Percentiles rank a stretch among this genome's conserved stretches.
Evolutionary conservation across 2,329 filamentous ascomycete species (phyloP).

Genomic region (Ceratocystis smalleyi): DNA sequence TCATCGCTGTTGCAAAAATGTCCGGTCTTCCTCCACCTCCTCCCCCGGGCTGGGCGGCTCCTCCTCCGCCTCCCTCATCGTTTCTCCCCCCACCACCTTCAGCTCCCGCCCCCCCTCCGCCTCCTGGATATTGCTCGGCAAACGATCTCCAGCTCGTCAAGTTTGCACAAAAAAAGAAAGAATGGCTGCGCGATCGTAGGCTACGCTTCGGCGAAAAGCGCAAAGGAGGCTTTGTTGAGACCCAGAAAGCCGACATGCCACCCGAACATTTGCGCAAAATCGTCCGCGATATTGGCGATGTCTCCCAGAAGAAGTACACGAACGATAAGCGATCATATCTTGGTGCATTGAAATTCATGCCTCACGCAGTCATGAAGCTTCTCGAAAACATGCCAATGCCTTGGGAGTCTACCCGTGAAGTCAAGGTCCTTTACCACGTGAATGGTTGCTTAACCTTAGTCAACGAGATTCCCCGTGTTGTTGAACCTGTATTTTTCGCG

Average conservation of each 20-base stretch:
- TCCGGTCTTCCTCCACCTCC: slow-evolving; percentile 39
- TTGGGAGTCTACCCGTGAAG: slow-evolving; percentile 90
- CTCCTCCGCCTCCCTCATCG: slow-evolving; percentile 41
- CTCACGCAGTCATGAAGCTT: slow-evolving; percentile 90
- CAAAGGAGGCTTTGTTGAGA: slow-evolving; percentile 91
- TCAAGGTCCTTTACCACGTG: slow-evolving; percentile 96
- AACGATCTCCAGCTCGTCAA: slow-evolving; percentile 77
- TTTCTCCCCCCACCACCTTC: slow-evolving; percentile 42
- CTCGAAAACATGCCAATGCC: slow-evolving; percentile 99
- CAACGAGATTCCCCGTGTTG: slow-evolving; percentile 90
- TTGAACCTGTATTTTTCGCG: slow-evolving; percentile 93
- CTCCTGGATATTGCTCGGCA: slow-evolving; percentile 68
- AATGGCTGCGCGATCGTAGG: slow-evolving; percentile 85
- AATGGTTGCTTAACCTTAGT: slow-evolving; percentile 94
- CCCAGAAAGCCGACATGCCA: slow-evolving; percentile 96
- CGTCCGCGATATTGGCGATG: slow-evolving; percentile 94
- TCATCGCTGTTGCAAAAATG: slow-evolving; percentile 25
- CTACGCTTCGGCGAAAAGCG: slow-evolving; percentile 94
- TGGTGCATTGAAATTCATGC: slow-evolving; percentile 97
- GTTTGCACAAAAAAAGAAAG: slow-evolving; percentile 96
- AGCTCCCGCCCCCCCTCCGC: slow-evolving; percentile 53
- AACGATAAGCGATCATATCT: slow-evolving; percentile 97
- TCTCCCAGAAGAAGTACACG: slow-evolving; percentile 98
- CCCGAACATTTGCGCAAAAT: slow-evolving; percentile 97
- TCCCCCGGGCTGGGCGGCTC: slow-evolving; percentile 39